Percentiles rank a stretch among this genome's conserved stretches.
These are phyloP conservation scores for Solanum chaucha DNA, from an alignment of 257 asterid species.

Conservation along the genomic window DNA sequence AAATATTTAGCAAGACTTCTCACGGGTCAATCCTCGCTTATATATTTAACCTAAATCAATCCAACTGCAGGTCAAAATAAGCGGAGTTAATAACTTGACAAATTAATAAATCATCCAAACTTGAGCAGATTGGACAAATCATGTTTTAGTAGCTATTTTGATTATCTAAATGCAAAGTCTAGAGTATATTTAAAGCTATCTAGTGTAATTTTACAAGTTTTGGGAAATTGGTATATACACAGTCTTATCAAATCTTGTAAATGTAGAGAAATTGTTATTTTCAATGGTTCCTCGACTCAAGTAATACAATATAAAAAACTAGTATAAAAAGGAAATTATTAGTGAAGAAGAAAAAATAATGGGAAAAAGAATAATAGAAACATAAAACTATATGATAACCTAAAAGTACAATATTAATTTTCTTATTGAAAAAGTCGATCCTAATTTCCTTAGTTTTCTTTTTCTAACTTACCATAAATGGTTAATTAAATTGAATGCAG, in stretches of 20 bases:
- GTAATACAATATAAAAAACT: neutral
- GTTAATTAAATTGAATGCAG: too few relatives aligned
- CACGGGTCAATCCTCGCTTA: neutral
- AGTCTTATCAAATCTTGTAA: neutral
- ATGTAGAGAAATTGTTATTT: too few relatives aligned
- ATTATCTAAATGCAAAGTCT: neutral
- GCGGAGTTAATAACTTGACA: neutral
- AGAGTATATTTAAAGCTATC: neutral
- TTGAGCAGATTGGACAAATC: neutral
- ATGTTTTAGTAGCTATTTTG: neutral
- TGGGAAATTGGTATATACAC: too few relatives aligned
- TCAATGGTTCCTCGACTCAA: neutral
- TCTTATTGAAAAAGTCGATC: neutral
- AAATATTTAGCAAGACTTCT: neutral
- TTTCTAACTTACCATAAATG: neutral
- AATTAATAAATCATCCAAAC: neutral
- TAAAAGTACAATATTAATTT: neutral
- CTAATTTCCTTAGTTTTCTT: neutral
- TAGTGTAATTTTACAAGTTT: too few relatives aligned
- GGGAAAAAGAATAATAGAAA: neutral
- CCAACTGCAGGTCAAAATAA: neutral
- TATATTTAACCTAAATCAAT: neutral
- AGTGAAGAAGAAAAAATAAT: too few relatives aligned
- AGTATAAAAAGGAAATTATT: neutral
- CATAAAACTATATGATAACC: neutral